Conservation (phyloP, 768 basidiomycete species). For the Termitomyces sp. region DNA sequence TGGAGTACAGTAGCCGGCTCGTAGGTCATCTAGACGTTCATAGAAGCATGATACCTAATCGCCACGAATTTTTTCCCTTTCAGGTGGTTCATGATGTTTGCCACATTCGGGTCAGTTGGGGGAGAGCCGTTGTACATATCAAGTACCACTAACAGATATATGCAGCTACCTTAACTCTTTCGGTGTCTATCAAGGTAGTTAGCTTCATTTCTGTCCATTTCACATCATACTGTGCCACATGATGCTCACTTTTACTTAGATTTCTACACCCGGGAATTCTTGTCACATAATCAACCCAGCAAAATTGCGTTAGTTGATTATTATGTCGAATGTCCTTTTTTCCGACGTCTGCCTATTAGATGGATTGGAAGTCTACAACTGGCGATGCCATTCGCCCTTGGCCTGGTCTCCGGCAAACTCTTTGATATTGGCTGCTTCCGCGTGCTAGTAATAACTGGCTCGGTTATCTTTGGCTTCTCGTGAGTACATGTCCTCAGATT, state of each 20-base stretch:
- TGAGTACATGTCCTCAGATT: not conserved
- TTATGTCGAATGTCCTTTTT: not conserved
- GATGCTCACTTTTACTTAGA: not conserved
- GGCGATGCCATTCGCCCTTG: slow-evolving; percentile 18
- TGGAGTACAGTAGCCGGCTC: slow-evolving; percentile 12
- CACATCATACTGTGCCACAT: not conserved
- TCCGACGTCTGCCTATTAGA: not conserved
- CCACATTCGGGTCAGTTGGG: slow-evolving; percentile 9
- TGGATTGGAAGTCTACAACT: slow-evolving; percentile 21
- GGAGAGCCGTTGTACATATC: not conserved
- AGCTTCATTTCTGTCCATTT: not conserved
- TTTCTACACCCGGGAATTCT: slow-evolving; percentile 9
- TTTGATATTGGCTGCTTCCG: slow-evolving; percentile 18
- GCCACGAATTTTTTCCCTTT: not conserved
- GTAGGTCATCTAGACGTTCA: slow-evolving; percentile 1
- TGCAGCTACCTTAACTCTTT: slow-evolving; percentile 12
- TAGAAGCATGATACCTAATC: not conserved
- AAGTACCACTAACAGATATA: not conserved
- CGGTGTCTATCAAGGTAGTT: slow-evolving; percentile 14
- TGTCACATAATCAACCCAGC: slow-evolving; percentile 5
- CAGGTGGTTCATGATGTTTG: slow-evolving; percentile 14
- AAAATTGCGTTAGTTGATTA: slow-evolving; percentile 7
- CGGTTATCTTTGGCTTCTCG: slow-evolving; percentile 16
- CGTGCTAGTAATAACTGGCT: slow-evolving; percentile 10
- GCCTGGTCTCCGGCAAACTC: slow-evolving; percentile 16